These are phyloP conservation scores for Dichomitus squalens DNA, from an alignment of 1,284 basidiomycete species.

Conservation along the genomic window DNA sequence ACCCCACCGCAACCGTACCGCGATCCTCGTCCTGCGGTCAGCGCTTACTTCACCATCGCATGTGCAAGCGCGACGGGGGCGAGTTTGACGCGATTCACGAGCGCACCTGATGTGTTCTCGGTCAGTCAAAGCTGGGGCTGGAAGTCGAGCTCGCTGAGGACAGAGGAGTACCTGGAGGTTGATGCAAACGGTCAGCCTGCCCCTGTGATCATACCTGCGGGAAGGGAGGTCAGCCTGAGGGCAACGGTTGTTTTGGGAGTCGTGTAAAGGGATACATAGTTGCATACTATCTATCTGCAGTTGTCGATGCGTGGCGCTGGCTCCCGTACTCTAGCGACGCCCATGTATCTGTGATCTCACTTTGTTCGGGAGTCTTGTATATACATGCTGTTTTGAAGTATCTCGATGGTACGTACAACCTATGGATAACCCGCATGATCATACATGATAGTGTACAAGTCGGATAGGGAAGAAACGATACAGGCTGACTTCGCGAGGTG, in stretches of 20 bases:
- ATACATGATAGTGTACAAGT: neutral
- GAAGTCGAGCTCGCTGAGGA: slow-evolving; percentile 70
- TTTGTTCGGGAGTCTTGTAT: too few species aligned
- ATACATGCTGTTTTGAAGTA: too few species aligned
- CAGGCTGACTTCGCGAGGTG: neutral
- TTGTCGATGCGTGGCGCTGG: too few species aligned
- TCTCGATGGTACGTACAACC: too few species aligned
- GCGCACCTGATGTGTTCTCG: slow-evolving; percentile 84
- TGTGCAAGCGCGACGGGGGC: slow-evolving; percentile 84
- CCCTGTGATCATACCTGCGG: slow-evolving; percentile 33
- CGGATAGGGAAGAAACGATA: neutral
- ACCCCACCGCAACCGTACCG: slow-evolving; percentile 69
- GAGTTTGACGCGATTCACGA: slow-evolving; percentile 82
- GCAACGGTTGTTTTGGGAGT: slow-evolving; percentile 77
- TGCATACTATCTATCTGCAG: too few species aligned
- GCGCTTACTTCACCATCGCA: slow-evolving; percentile 82
- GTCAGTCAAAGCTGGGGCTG: slow-evolving; percentile 83
- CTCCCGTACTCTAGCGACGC: too few species aligned
- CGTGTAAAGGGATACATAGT: slow-evolving; percentile 43
- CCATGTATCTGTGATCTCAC: too few species aligned
- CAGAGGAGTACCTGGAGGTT: slow-evolving; percentile 60
- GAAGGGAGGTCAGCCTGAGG: slow-evolving; percentile 62
- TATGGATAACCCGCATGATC: neutral
- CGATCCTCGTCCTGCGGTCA: slow-evolving; percentile 67
- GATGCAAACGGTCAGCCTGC: slow-evolving; percentile 39